Conservation (phyloP, 768 basidiomycete species). For the Ephemerocybe angulata region DNA sequence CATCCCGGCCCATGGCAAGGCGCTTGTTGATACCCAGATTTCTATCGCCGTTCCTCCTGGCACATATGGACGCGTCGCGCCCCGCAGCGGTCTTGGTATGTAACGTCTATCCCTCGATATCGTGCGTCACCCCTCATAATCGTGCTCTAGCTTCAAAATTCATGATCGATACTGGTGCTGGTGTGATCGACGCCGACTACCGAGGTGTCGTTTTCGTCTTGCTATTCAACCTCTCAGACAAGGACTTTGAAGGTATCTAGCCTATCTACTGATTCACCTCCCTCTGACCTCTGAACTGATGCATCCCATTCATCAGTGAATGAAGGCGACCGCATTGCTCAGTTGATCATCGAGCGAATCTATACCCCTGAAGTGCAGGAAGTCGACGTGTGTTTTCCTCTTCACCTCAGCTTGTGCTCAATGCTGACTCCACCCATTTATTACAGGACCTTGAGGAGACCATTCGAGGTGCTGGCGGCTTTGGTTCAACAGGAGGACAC, state of each 20-base stretch:
- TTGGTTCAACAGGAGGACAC: conserved; percentile 94
- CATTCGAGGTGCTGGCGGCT: conserved; percentile 77
- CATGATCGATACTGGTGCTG: conserved; percentile 97
- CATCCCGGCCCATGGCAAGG: conserved; percentile 88
- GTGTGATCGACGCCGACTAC: conserved; percentile 96
- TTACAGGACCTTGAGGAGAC: conserved; percentile 81
- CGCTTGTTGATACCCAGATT: conserved; percentile 85
- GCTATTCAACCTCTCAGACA: conserved; percentile 87
- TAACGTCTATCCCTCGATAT: conserved; percentile 5
- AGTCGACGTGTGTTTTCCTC: conserved; percentile 61
- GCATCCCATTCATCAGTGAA: conserved; percentile 51
- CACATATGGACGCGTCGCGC: conserved; percentile 95
- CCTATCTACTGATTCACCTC: conserved; percentile 5
- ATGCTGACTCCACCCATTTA: conserved; percentile 1
- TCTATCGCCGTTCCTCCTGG: conserved; percentile 92
- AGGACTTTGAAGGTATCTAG: conserved; percentile 76
- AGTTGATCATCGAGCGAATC: conserved; percentile 90
- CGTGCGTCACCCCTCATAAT: background rate
- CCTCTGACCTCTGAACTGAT: background rate
- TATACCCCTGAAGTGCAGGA: conserved; percentile 81
- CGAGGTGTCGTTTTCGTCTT: conserved; percentile 88
- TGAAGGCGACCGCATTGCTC: conserved; percentile 93
- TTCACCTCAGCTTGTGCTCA: conserved; percentile 6
- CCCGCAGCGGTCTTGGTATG: conserved; percentile 91
- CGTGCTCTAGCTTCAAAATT: conserved; percentile 78